Evolutionary conservation across 2,329 filamentous ascomycete species (phyloP).

Genomic region (Fusarium poae): DNA sequence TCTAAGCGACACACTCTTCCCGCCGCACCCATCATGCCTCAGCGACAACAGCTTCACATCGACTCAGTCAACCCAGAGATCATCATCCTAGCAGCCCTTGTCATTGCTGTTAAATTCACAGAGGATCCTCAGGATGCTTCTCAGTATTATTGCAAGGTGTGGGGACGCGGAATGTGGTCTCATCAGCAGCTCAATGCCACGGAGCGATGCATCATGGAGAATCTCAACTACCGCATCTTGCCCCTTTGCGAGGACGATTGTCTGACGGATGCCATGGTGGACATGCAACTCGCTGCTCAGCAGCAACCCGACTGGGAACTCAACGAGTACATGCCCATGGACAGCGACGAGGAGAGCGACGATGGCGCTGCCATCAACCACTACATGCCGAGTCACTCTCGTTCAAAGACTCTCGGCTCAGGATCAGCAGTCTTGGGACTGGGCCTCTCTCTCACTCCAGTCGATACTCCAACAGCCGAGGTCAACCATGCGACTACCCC

Average conservation of each 20-base stretch:
- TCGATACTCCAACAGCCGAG: constrained; percentile 43
- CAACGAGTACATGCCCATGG: constrained; percentile 50
- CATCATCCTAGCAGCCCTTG: constrained; percentile 71
- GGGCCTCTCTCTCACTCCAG: constrained; percentile 47
- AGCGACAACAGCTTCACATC: constrained; percentile 64
- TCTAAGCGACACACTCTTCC: constrained; percentile 65
- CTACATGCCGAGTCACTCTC: constrained; percentile 52
- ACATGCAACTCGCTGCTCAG: constrained; percentile 71
- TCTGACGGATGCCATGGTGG: constrained; percentile 70
- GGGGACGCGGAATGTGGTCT: constrained; percentile 70
- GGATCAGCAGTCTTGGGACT: constrained; percentile 43
- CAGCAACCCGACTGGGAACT: constrained; percentile 49
- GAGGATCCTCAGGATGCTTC: constrained; percentile 70
- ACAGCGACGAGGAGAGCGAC: constrained; percentile 49
- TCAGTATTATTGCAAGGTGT: constrained; percentile 64
- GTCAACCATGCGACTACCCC: constrained; percentile 33
- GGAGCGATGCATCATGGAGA: constrained; percentile 74
- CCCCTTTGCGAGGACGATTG: constrained; percentile 69
- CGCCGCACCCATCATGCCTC: constrained; percentile 52
- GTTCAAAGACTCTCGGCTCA: constrained; percentile 54
- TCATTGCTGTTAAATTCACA: constrained; percentile 75
- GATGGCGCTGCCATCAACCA: constrained; percentile 34
- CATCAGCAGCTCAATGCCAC: constrained; percentile 73
- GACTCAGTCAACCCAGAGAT: constrained; percentile 73
- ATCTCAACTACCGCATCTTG: constrained; percentile 72